Evolutionary conservation across 2,329 filamentous ascomycete genomes (phyloP).

Genomic region (Aureobasidium sp.): DNA sequence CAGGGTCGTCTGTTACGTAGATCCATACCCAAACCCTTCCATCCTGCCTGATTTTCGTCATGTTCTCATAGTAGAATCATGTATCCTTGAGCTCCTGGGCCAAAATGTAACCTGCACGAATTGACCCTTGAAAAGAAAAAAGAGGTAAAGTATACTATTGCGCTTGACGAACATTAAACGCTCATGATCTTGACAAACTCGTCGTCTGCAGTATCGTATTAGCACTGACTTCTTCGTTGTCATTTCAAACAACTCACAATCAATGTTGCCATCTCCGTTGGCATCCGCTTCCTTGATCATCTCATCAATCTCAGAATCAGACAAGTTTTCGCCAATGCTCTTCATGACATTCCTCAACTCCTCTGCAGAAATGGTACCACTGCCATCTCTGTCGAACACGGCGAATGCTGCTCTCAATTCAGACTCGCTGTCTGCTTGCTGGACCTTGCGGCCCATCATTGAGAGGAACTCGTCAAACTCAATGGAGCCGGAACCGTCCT

Average conservation of each 20-base stretch:
- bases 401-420: slow-evolving; percentile 3
- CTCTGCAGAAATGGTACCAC: slow-evolving; percentile 8
- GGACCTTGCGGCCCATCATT: slow-evolving; percentile 9
- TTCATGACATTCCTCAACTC: slow-evolving; percentile 10
- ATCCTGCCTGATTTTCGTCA: background rate
- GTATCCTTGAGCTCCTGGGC: background rate
- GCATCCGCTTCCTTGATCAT: slow-evolving; percentile 11
- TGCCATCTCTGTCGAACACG: slow-evolving; percentile 9
- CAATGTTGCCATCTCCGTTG: slow-evolving; percentile 10
- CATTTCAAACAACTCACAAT: background rate
- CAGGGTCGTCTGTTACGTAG: background rate
- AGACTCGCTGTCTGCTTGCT: slow-evolving; percentile 6
- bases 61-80: background rate
- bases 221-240: background rate
- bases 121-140: background rate
- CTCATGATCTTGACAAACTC: slow-evolving; percentile 11
- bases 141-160: background rate
- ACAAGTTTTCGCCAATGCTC: slow-evolving; percentile 2
- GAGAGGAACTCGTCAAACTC: slow-evolving; percentile 8
- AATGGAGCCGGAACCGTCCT: slow-evolving; percentile 5
- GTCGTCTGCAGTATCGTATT: background rate
- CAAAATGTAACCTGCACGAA: background rate
- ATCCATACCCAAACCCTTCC: background rate
- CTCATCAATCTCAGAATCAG: slow-evolving; percentile 5
- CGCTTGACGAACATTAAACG: background rate